phyloP scores from a whole-genome alignment of 176 grass and related monocot species.

The Guadua angustifolia region DNA sequence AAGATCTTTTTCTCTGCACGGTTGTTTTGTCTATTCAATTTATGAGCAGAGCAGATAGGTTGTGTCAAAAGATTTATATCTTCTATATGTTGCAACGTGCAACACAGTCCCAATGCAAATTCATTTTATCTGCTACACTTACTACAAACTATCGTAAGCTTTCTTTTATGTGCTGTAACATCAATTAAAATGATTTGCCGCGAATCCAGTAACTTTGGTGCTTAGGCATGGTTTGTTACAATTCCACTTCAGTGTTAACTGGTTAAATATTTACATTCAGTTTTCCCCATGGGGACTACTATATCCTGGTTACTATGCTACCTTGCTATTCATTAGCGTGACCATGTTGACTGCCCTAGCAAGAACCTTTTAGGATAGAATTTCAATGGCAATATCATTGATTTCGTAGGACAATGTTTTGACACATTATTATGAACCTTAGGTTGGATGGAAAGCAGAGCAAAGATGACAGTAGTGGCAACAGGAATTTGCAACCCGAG shows the following conservation, averaged over 20 bases:
- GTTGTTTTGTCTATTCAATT: background rate
- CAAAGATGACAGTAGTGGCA: slow-evolving; percentile 42
- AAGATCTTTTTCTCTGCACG: background rate
- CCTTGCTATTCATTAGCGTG: background rate
- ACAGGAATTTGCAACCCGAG: slow-evolving; percentile 39
- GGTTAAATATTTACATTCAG: slow-evolving; percentile 6
- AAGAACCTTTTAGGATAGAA: slow-evolving; percentile 10
- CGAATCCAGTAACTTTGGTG: background rate
- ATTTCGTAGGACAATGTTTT: slow-evolving; percentile 12
- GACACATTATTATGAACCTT: slow-evolving; percentile 17
- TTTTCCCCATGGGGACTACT: background rate
- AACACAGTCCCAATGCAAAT: background rate
- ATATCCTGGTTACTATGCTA: slow-evolving; percentile 18
- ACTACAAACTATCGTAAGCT: background rate
- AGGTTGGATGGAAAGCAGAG: slow-evolving; percentile 56
- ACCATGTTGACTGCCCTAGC: slow-evolving; percentile 1
- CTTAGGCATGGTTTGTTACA: slow-evolving; percentile 3
- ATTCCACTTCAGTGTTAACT: background rate
- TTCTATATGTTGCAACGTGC: slow-evolving; percentile 16
- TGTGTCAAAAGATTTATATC: background rate
- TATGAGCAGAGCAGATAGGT: background rate
- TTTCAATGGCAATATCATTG: slow-evolving; percentile 5
- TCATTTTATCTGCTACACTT: background rate
- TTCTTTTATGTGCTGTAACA: background rate
- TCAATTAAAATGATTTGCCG: background rate